Evolutionary conservation across 139 green algal species (phyloP), one percentile per base, ranked within the genome.

Genomic region (Micromonas pusilla): DNA sequence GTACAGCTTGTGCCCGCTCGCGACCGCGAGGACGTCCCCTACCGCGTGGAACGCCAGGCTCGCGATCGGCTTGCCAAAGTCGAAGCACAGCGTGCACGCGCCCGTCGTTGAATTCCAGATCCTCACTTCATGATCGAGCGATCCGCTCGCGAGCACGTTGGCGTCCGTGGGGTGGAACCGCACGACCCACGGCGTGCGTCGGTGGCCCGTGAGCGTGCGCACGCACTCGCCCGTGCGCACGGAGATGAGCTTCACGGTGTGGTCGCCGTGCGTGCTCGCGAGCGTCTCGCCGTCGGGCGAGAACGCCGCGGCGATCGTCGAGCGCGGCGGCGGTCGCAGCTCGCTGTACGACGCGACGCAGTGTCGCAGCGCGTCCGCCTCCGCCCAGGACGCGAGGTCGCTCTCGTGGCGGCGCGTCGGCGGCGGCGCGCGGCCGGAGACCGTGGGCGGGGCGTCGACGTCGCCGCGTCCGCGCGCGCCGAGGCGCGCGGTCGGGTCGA

Each of bases 231-330:
- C 85, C 4, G 83, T 94, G n/a, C 37, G 38, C 19, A 83, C 90
- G 62, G 80, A 84, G 1, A 87, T 91, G 20, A 97, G 82, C 79
- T 97, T 97, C 3, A 97, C 92, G 0, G 92, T 97, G 80, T 97
- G 92, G 72, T 97, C 92, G 19, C 92, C 92, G 76, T 97, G 92
- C 31, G 92, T 94, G 3, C 88, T 93, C 1, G 92, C 92, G n/a
- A 97, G 77, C 38, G 89, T 70, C 3, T 53, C 75, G 20, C 92
- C 92, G 75, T 97, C 91, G 4, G 80, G 82, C 37, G 83, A 91
- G 84, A 94, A 97, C 3, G 87, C 89, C 2, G 87, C 81, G 0
- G 92, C 92, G 36, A 97, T 97, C 30, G 92, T 96, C 13, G 90
- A 96, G 25, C 92, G 84, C 0, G 92, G 92, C 0, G 88, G 67